Conservation (phyloP, 2,329 filamentous ascomycete genomes). For the Aspergillus sp. region DNA sequence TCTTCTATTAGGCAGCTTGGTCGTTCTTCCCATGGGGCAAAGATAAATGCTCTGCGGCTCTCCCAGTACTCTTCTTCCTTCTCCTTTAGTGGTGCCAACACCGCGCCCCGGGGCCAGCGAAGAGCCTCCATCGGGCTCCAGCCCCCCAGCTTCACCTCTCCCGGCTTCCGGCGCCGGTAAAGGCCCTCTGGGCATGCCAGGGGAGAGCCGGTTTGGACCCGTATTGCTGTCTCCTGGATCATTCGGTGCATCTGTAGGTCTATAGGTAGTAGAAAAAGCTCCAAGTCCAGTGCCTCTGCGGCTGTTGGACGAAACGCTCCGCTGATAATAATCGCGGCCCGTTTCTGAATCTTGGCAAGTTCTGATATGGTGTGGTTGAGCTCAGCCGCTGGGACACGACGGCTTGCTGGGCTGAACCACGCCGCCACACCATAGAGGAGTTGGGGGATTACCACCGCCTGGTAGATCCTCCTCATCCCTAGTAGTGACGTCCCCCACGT, state of each 20-base stretch:
- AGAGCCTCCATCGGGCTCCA: not conserved
- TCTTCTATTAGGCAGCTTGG: not conserved
- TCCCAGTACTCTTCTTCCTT: not conserved
- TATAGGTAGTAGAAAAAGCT: not conserved
- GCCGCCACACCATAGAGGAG: constrained; percentile 15
- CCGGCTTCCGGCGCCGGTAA: not conserved
- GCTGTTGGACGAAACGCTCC: constrained; percentile 1
- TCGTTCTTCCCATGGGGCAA: not conserved
- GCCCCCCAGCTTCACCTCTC: not conserved
- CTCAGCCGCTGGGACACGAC: not conserved
- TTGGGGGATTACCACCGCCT: constrained; percentile 21
- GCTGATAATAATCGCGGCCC: not conserved
- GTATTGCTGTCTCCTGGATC: not conserved
- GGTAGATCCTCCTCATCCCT: constrained; percentile 17
- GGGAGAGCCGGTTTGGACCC: not conserved
- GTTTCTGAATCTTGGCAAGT: not conserved
- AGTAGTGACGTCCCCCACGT: constrained; percentile 4
- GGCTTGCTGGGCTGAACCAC: not conserved
- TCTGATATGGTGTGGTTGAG: not conserved
- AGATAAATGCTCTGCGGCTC: not conserved
- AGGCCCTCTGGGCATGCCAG: not conserved
- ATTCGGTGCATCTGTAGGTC: not conserved
- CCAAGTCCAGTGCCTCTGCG: not conserved
- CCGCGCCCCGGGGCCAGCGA: not conserved
- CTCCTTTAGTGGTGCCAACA: not conserved